Evolutionary conservation across 1,139 yeast genomes (phyloP).

Genomic region (Sugiyamaella sp.): DNA sequence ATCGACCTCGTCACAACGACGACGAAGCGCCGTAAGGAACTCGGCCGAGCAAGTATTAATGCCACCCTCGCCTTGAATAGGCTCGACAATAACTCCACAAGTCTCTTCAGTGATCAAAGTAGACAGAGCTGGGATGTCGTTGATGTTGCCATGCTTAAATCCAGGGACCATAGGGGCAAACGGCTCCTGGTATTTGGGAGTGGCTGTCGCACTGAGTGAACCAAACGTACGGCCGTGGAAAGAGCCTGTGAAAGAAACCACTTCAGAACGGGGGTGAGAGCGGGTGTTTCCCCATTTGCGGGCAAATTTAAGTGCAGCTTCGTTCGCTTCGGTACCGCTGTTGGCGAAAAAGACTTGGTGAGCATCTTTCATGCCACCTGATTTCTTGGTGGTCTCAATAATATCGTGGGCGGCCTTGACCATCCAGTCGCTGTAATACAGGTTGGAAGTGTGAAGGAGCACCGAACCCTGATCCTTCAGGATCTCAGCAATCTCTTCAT

Average conservation of each 20-base stretch:
- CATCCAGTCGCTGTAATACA: conserved; percentile 83
- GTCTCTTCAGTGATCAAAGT: conserved; percentile 67
- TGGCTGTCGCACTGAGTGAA: conserved; percentile 87
- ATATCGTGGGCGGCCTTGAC: conserved; percentile 74
- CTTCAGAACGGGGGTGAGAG: conserved; percentile 50
- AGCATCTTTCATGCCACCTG: conserved; percentile 82
- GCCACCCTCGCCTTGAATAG: conserved; percentile 98
- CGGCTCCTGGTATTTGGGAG: conserved; percentile 88
- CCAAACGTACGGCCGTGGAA: conserved; percentile 98
- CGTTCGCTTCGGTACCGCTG: conserved; percentile 97
- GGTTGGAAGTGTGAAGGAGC: conserved; percentile 80
- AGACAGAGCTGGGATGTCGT: conserved; percentile 62
- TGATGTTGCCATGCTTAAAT: conserved; percentile 62
- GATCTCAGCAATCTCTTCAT: conserved; percentile 71
- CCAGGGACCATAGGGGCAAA: conserved; percentile 91
- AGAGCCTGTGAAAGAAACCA: conserved; percentile 82
- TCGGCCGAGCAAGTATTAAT: conserved; percentile 66
- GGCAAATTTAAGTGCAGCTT: conserved; percentile 95
- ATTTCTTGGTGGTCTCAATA: conserved; percentile 64
- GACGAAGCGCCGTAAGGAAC: conserved; percentile 66
- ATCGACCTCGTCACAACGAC: conserved; percentile 68
- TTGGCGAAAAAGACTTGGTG: conserved; percentile 85
- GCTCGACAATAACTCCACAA: conserved; percentile 93
- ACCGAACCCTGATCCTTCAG: conserved; percentile 70
- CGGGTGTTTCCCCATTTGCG: conserved; percentile 71